Conservation (phyloP, 2,329 filamentous ascomycete species). For the Didymella pomorum region DNA sequence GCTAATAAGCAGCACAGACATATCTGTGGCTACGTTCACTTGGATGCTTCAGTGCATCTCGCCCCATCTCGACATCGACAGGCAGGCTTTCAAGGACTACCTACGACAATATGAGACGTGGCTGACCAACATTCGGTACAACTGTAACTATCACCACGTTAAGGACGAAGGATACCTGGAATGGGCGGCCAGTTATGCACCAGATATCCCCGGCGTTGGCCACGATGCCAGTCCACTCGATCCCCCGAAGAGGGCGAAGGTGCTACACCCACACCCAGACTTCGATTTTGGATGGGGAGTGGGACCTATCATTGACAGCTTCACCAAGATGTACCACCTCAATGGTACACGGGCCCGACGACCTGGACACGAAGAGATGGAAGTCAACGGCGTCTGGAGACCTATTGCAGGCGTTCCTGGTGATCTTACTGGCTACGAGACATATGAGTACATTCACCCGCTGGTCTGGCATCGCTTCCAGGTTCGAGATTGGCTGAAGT, state of each 20-base stretch:
- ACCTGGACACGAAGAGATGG: slow-evolving; percentile 54
- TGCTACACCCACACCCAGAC: slow-evolving; percentile 40
- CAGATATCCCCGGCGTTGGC: slow-evolving; percentile 36
- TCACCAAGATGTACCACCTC: slow-evolving; percentile 53
- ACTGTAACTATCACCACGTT: slow-evolving; percentile 43
- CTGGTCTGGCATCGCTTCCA: slow-evolving; percentile 37
- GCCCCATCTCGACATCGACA: slow-evolving; percentile 57
- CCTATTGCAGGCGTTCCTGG: slow-evolving; percentile 1
- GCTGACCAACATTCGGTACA: slow-evolving; percentile 38
- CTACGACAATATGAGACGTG: slow-evolving; percentile 52
- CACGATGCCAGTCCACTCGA: slow-evolving; percentile 26
- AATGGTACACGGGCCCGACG: slow-evolving; percentile 54
- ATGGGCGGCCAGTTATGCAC: slow-evolving; percentile 25
- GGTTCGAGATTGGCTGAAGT: neutral
- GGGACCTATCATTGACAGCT: slow-evolving; percentile 53
- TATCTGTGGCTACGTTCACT: slow-evolving; percentile 59
- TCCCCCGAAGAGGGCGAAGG: slow-evolving; percentile 15
- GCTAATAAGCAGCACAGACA: slow-evolving; percentile 31
- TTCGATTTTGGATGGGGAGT: slow-evolving; percentile 58
- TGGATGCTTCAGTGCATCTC: slow-evolving; percentile 65
- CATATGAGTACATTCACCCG: slow-evolving; percentile 62
- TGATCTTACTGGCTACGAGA: slow-evolving; percentile 34
- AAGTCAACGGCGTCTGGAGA: slow-evolving; percentile 22
- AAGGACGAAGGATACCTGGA: neutral
- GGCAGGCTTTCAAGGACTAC: slow-evolving; percentile 52